A percentile compares a stretch with the other conserved stretches of the same genome.
Conservation (phyloP, 1,284 basidiomycete genomes). For the Cutaneotrichosporon mucoides region DNA sequence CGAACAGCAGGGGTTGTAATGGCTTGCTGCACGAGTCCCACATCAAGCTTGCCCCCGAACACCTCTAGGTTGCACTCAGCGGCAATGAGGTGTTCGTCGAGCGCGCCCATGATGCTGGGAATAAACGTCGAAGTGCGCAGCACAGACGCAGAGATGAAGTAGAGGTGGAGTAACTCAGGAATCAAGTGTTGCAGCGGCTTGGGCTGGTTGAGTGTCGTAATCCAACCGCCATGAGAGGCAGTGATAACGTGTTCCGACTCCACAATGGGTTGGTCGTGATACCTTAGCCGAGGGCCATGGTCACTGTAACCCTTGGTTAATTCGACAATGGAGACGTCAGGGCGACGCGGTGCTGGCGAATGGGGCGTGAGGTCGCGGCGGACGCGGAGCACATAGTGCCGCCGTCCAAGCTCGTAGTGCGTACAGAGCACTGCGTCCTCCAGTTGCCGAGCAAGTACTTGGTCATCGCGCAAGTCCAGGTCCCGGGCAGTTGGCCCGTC, state of each 20-base stretch:
- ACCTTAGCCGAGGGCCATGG: neutral
- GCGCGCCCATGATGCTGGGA: slow-evolving; percentile 18
- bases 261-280: slow-evolving; percentile 25
- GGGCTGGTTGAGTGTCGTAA: slow-evolving; percentile 6
- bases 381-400: slow-evolving; percentile 21
- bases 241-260: slow-evolving; percentile 15
- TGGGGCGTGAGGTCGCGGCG: slow-evolving; percentile 26
- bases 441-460: slow-evolving; percentile 15
- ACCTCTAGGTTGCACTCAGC: slow-evolving; percentile 18
- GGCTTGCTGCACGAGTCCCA: slow-evolving; percentile 21
- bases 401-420: slow-evolving; percentile 22
- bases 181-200: slow-evolving; percentile 8
- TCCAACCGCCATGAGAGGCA: slow-evolving; percentile 24
- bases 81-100: slow-evolving; percentile 33
- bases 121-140: slow-evolving; percentile 26
- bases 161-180: slow-evolving; percentile 23
- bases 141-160: slow-evolving; percentile 27
- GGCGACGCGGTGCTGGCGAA: slow-evolving; percentile 13
- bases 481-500: slow-evolving; percentile 8
- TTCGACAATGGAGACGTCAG: neutral
- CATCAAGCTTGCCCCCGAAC: slow-evolving; percentile 14
- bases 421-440: slow-evolving; percentile 24
- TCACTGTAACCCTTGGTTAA: neutral
- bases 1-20: slow-evolving; percentile 20
- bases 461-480: slow-evolving; percentile 15